Base-by-base conservation (phyloP, 192 early-diverging fungal genomes). In the Backusella circina region DNA sequence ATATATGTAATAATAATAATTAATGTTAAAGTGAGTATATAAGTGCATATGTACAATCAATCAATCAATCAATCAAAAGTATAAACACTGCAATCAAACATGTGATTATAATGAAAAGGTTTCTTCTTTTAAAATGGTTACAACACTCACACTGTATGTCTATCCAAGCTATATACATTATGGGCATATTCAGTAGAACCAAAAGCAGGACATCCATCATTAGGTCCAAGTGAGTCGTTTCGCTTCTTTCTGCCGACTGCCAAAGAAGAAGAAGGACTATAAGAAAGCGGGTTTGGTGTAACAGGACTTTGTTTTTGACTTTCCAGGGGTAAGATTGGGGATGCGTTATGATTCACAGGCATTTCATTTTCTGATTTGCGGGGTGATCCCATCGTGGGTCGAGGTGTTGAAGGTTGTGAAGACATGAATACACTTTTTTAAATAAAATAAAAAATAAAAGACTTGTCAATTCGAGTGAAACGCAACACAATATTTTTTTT, bases 391-490 rank as follows among this genome's bases (percentile, higher is more conserved):
- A 41, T 28, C 10, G 69, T 30, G 21, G 69, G 69, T 70, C 39
- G 33, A 44, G 69, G 69, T 70, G 69, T 70, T 41, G 69, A 39
- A 44, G 69, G 69, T 41, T 70, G 69, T 5, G 69, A 70, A 70
- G 69, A 44, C 69, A 70, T 70, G 23, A 67, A 33, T 18, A 33
- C 65, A n/a, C 65, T 67, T 66, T 30, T 31, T 66, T 12, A 65
- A 28, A 33, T n/a, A 33, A 67, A 35, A 67, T 33, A 67, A 67
- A 33, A 5, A 33, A 67, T 5, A 67, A 67, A 67, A 67, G 28
- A 67, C 26, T 67, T 67, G 65, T 33, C 65, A 67, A 67, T 33
- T 33, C 33, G 15, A 33, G 65, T 67, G 65, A 67, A 67, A 67
- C 65, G 65, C 65, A 67, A 67, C 65, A 67, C 65, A 73, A 73